These are phyloP conservation scores for Lasiosphaeris hirsuta DNA, from an alignment of 495 filamentous ascomycete genomes.

Conservation along the genomic window DNA sequence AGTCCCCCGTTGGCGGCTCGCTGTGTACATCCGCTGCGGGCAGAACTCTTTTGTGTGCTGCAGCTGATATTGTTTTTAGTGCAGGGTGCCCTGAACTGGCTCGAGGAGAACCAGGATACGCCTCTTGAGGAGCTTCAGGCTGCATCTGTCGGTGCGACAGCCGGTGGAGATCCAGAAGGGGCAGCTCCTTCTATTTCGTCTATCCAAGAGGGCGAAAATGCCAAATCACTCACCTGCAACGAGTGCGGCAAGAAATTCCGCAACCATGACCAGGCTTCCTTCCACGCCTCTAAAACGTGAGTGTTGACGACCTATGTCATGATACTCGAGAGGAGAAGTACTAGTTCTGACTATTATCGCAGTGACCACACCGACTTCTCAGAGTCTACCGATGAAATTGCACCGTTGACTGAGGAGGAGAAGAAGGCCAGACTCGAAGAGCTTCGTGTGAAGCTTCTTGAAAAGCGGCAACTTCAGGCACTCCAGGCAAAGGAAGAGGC, in stretches of 20 bases:
- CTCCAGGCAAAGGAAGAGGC: conserved; percentile 76
- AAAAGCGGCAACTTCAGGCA: conserved; percentile 66
- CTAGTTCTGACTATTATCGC: conserved; percentile 13
- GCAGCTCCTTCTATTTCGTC: conserved; percentile 48
- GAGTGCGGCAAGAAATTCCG: conserved; percentile 92
- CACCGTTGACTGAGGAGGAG: conserved; percentile 87
- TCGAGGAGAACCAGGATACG: conserved; percentile 84
- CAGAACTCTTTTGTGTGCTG: neutral
- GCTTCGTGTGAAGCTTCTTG: conserved; percentile 66
- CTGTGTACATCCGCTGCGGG: too few relatives aligned
- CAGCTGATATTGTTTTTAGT: conserved; percentile 50
- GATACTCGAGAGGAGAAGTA: too few relatives aligned
- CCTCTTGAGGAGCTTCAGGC: conserved; percentile 69
- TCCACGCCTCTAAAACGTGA: conserved; percentile 83
- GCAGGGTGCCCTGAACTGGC: conserved; percentile 87
- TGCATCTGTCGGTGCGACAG: conserved; percentile 21
- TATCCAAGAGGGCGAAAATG: conserved; percentile 54
- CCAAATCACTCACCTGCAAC: conserved; percentile 66
- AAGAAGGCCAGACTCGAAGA: conserved; percentile 76
- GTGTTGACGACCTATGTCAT: conserved; percentile 15
- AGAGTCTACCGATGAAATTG: conserved; percentile 87
- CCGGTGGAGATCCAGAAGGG: conserved; percentile 49
- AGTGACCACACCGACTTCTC: conserved; percentile 87
- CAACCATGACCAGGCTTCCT: conserved; percentile 74
- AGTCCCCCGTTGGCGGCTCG: conserved; percentile 30